Evolutionary conservation across 805 yeast species (phyloP), one percentile per base, ranked within the genome.

Genomic region (Cyberlindnera japonica): DNA sequence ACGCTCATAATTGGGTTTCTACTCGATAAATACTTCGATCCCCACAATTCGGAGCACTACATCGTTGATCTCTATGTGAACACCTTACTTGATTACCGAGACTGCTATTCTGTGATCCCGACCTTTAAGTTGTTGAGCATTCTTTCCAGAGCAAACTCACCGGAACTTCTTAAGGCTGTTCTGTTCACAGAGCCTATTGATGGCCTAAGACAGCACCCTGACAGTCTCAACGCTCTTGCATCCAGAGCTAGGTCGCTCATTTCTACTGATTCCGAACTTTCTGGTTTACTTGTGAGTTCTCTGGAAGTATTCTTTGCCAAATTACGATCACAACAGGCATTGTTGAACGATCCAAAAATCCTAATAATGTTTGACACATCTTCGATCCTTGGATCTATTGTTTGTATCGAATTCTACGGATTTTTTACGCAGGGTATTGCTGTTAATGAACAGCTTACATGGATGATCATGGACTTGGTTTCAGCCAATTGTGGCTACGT

Each of bases 401-500:
- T 45, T 3, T 38, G 42, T 15, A 30, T 34, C 8, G 40, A 37
- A 16, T n/a, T 45, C 6, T 37, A 30, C 14, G 29, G 29, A 11
- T 46, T 46, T 34, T 46, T 43, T 30, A 15, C 19, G 19, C 35
- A 46, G 17, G 29, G 15, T 11, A 5, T n/a, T 12, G 4, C 10
- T 4, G 32, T 43, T 15, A 37, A 38, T 18, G 32, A 42, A 17
- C 33, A 27, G 3, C 37, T 45, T 21, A n/a, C 37, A 4, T 17
- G 13, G 28, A n/a, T 30, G 23, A 3, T 46, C 1, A 20, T 46
- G 14, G 45, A 40, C 23, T n/a, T 43, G 13, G 21, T 33, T 6
- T 17, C 16, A 19, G 34, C 41, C 3, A 43, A 46, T 23, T 16
- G 34, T 20, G 50, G 50, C 2, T 23, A 32, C 14, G n/a, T 24